These are phyloP conservation scores for Persicaria maculosa DNA, from an alignment of 148 eudicot species.

Conservation along the genomic window DNA sequence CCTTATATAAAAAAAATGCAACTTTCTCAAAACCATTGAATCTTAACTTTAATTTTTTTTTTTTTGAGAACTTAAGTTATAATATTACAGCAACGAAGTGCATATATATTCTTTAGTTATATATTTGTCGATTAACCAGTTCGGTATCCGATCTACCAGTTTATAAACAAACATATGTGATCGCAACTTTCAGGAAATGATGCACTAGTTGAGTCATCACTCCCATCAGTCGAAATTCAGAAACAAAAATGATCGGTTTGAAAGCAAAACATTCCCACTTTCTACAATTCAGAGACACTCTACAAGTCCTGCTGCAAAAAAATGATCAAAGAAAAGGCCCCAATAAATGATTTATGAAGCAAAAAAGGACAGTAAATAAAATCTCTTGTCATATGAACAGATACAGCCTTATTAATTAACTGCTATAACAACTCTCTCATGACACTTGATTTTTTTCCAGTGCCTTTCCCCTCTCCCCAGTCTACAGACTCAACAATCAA, in stretches of 20 bases:
- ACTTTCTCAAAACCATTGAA: too few relatives aligned
- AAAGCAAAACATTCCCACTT: constrained; percentile 7
- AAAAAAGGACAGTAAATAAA: constrained; percentile 11
- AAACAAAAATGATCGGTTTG: neutral
- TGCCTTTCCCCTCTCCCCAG: neutral
- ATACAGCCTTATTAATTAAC: constrained; percentile 14
- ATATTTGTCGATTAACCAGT: too few relatives aligned
- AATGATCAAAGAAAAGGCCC: neutral
- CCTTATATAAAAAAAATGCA: too few relatives aligned
- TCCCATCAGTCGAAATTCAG: neutral
- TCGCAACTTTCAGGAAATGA: too few relatives aligned
- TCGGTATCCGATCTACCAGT: too few relatives aligned
- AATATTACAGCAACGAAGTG: too few relatives aligned
- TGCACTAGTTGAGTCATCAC: neutral
- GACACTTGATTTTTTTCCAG: neutral
- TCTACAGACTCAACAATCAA: constrained; percentile 6
- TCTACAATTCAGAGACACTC: neutral
- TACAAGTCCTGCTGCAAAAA: neutral
- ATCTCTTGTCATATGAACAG: constrained; percentile 11
- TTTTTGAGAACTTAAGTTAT: too few relatives aligned
- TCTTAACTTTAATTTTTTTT: too few relatives aligned
- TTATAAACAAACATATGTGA: too few relatives aligned
- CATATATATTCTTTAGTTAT: too few relatives aligned
- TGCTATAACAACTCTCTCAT: constrained; percentile 13
- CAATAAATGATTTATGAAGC: constrained; percentile 4